Evolutionary conservation across 2,329 filamentous ascomycete genomes (phyloP).

Genomic region (Cytospora paraplurivora): DNA sequence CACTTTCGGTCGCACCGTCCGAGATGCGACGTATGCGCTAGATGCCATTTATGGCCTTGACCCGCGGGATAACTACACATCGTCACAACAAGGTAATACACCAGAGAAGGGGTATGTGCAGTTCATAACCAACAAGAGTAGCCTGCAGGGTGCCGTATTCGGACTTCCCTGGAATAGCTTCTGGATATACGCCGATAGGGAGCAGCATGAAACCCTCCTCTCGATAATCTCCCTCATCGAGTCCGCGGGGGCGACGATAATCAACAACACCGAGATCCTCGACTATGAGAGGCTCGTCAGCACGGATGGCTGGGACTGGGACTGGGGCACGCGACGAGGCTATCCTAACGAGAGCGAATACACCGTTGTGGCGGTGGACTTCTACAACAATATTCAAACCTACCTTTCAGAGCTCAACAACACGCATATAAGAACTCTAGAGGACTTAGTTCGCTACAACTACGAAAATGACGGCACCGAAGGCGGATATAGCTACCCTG

Average conservation of each 20-base stretch:
- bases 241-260: conserved; percentile 64
- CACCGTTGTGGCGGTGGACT: conserved; percentile 71
- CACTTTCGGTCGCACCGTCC: conserved; percentile 65
- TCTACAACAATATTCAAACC: conserved; percentile 61
- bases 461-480: conserved; percentile 65
- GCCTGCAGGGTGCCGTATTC: conserved; percentile 64
- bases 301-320: conserved; percentile 74
- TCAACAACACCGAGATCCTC: conserved; percentile 71
- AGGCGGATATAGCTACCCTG: conserved; percentile 62
- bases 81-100: conserved; percentile 55
- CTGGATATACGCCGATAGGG: conserved; percentile 62
- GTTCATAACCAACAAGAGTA: conserved; percentile 55
- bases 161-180: conserved; percentile 73
- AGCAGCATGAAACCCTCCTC: conserved; percentile 58
- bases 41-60: conserved; percentile 71
- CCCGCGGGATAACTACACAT: conserved; percentile 65
- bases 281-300: conserved; percentile 63
- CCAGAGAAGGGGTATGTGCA: conserved; percentile 59
- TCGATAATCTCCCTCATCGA: conserved; percentile 55
- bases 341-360: conserved; percentile 74
- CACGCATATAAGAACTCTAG: conserved; percentile 59
- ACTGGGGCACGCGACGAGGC: conserved; percentile 63
- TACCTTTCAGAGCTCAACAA: conserved; percentile 67
- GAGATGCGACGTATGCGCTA: conserved; percentile 67
- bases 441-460: conserved; percentile 69